phyloP scores from a whole-genome alignment of 345 rosid species.

The Ceriops decandra region DNA sequence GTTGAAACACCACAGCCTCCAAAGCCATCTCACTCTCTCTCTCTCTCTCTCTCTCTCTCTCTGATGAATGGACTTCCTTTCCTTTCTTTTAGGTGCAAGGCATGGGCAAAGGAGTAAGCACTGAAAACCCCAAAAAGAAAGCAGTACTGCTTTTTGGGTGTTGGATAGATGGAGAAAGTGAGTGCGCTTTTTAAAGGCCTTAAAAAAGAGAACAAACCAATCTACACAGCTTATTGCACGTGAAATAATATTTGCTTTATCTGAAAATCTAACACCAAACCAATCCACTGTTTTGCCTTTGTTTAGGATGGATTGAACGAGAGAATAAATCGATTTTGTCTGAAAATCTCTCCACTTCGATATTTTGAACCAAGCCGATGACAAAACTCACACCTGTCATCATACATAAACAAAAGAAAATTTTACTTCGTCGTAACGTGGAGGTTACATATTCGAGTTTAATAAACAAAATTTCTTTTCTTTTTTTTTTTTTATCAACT shows the following conservation, averaged over 20 bases:
- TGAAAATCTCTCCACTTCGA: too few relatives aligned
- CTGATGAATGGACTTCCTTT: not conserved
- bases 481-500: too few relatives aligned
- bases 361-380: too few relatives aligned
- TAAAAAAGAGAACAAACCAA: not conserved
- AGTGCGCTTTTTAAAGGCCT: slow-evolving; percentile 42
- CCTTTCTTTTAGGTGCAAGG: not conserved
- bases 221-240: slow-evolving; percentile 44
- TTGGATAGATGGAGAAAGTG: slow-evolving; percentile 16
- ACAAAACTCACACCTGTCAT: too few relatives aligned
- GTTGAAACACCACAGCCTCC: slow-evolving; percentile 57
- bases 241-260: slow-evolving; percentile 32
- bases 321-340: too few relatives aligned
- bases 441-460: too few relatives aligned
- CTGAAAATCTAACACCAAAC: too few relatives aligned
- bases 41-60: slow-evolving; percentile 9
- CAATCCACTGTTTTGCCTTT: too few relatives aligned
- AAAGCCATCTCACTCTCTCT: slow-evolving; percentile 51
- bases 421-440: too few relatives aligned
- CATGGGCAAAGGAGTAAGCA: not conserved
- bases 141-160: slow-evolving; percentile 11
- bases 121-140: not conserved
- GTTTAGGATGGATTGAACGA: too few relatives aligned
- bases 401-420: too few relatives aligned
- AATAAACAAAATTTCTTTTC: too few relatives aligned